Conservation (phyloP, 164 flowering plant genomes). For the Liquidambar formosana region DNA sequence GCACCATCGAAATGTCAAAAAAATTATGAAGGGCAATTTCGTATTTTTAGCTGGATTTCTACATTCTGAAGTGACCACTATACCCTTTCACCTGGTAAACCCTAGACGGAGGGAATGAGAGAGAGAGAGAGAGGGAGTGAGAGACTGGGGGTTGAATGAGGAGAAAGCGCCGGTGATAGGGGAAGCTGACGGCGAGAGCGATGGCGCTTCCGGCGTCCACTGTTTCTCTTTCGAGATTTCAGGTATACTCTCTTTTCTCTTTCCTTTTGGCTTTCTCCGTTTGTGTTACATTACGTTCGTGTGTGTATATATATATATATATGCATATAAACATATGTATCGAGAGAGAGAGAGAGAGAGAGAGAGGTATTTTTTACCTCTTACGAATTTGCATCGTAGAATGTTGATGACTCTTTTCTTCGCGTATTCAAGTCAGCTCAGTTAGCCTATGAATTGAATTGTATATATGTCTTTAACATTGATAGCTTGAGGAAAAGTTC, state of each 20-base stretch:
- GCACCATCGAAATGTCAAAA: not conserved
- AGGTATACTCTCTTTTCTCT: not conserved
- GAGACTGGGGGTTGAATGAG: not conserved
- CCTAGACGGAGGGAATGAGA: conserved; percentile 8
- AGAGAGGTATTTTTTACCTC: no score
- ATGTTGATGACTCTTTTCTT: no score
- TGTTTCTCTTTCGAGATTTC: conserved; percentile 2
- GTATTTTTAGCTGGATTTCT: no score
- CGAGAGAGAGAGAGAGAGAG: no score
- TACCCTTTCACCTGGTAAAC: not conserved
- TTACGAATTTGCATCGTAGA: no score
- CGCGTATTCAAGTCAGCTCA: no score
- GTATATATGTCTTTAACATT: no score
- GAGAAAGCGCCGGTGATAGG: conserved; percentile 9
- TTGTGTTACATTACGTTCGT: no score
- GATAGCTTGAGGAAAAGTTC: no score
- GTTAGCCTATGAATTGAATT: no score
- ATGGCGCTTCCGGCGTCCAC: conserved; percentile 19
- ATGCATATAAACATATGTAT: not conserved
- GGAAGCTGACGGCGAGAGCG: not conserved
- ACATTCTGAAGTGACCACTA: not conserved
- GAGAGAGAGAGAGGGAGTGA: not conserved
- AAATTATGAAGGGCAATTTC: no score
- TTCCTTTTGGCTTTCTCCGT: not conserved
- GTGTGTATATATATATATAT: no score